These are phyloP conservation scores for Tuber borchii DNA, from an alignment of 495 filamentous ascomycete species.

Conservation along the genomic window DNA sequence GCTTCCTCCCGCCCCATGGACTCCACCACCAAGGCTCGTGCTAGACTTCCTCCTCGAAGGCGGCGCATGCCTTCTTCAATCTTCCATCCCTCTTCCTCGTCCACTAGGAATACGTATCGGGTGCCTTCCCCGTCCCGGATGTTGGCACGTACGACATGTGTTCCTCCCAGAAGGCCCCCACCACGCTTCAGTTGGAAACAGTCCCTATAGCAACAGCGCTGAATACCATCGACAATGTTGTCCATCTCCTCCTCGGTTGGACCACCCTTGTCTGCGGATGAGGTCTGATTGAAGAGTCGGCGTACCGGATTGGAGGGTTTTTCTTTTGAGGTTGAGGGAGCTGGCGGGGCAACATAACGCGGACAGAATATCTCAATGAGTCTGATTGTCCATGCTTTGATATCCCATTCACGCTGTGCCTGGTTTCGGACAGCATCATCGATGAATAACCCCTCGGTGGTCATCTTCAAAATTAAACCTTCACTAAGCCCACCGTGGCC, in stretches of 20 bases:
- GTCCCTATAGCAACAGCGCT: slow-evolving; percentile 29
- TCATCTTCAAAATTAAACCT: slow-evolving; percentile 75
- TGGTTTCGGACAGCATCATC: slow-evolving; percentile 79
- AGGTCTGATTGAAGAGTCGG: slow-evolving; percentile 22
- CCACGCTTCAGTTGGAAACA: slow-evolving; percentile 35
- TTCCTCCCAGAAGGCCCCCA: slow-evolving; percentile 23
- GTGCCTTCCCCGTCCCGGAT: slow-evolving; percentile 78
- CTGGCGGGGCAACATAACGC: slow-evolving; percentile 42
- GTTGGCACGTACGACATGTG: slow-evolving; percentile 76
- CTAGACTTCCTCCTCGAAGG: slow-evolving; percentile 57
- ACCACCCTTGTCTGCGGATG: slow-evolving; percentile 15
- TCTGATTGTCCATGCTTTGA: slow-evolving; percentile 96
- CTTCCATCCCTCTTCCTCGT: slow-evolving; percentile 87
- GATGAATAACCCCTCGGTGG: slow-evolving; percentile 87
- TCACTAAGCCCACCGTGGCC: slow-evolving; percentile 72
- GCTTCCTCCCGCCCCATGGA: slow-evolving; percentile 44
- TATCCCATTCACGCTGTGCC: slow-evolving; percentile 88
- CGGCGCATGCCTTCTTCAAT: slow-evolving; percentile 72
- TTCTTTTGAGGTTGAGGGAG: slow-evolving; percentile 15
- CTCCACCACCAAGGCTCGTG: slow-evolving; percentile 41
- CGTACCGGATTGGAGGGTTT: slow-evolving; percentile 24
- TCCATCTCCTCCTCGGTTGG: slow-evolving; percentile 36
- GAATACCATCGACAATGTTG: slow-evolving; percentile 28
- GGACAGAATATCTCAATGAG: slow-evolving; percentile 84
- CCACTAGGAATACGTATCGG: slow-evolving; percentile 73